Evolutionary conservation across 2,329 filamentous ascomycete species (phyloP).

Genomic region (Diaporthe helianthi): DNA sequence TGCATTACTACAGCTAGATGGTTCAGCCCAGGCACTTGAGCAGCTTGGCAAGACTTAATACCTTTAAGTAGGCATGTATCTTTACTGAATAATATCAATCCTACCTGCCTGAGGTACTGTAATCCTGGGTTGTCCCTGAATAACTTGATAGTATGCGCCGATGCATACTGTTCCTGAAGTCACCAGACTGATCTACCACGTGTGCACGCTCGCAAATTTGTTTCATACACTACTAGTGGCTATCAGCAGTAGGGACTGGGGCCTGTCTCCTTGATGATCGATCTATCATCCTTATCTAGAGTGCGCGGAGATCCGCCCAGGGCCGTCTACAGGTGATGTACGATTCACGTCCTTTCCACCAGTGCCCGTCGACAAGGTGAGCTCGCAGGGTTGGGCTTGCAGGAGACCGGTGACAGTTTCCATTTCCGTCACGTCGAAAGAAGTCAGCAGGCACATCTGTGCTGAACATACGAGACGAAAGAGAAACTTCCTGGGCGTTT

Average conservation of each 20-base stretch:
- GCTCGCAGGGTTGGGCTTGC: not conserved
- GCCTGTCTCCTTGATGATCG: not conserved
- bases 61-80: too few species aligned
- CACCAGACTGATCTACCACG: too few species aligned
- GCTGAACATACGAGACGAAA: not conserved
- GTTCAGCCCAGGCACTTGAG: not conserved
- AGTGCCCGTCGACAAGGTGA: not conserved
- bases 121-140: not conserved
- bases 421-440: not conserved
- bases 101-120: too few species aligned
- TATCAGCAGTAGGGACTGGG: not conserved
- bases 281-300: constrained; percentile 11
- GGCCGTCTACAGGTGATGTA: constrained; percentile 12
- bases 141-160: too few species aligned
- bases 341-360: constrained; percentile 13
- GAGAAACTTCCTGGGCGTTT: not conserved
- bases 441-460: not conserved
- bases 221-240: not conserved
- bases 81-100: too few species aligned
- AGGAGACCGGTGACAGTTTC: not conserved
- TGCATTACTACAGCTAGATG: not conserved
- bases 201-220: too few species aligned
- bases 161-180: not conserved
- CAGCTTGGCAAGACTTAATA: too few species aligned
- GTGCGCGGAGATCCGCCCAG: not conserved